phyloP scores from a whole-genome alignment of 305 asterid genomes.

The Solanum hybrid region DNA sequence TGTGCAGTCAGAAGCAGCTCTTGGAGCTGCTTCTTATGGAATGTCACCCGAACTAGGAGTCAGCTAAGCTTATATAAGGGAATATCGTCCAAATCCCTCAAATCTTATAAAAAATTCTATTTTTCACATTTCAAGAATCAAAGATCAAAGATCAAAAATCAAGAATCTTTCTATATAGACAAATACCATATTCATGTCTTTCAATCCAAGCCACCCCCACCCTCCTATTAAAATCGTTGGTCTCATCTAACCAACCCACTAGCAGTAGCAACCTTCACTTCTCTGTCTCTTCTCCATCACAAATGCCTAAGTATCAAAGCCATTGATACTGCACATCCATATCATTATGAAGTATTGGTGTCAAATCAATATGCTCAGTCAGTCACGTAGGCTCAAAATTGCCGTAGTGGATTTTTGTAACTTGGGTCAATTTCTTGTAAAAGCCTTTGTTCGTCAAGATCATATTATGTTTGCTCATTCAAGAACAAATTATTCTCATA shows the following conservation, averaged over 20 bases:
- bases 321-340: conserved; percentile 57
- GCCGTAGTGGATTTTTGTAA: conserved; percentile 72
- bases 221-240: neutral
- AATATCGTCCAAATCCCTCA: neutral
- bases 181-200: conserved; percentile 22
- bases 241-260: neutral
- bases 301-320: conserved; percentile 31
- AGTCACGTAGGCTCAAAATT: conserved; percentile 46
- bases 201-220: conserved; percentile 19
- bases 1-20: too few relatives aligned
- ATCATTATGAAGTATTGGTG: conserved; percentile 46
- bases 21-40: too few relatives aligned
- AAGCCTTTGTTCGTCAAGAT: conserved; percentile 62
- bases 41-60: too few relatives aligned
- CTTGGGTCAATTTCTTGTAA: conserved; percentile 69
- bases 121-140: neutral
- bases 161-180: neutral
- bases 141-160: neutral
- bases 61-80: too few relatives aligned
- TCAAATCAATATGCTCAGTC: conserved; percentile 28
- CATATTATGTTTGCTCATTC: conserved; percentile 56
- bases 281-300: conserved; percentile 11
- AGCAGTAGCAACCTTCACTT: conserved; percentile 6
- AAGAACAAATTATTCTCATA: conserved; percentile 35
- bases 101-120: neutral